These are phyloP conservation scores for Narthecium ossifragum DNA, from an alignment of 106 monocot species.

Conservation along the genomic window DNA sequence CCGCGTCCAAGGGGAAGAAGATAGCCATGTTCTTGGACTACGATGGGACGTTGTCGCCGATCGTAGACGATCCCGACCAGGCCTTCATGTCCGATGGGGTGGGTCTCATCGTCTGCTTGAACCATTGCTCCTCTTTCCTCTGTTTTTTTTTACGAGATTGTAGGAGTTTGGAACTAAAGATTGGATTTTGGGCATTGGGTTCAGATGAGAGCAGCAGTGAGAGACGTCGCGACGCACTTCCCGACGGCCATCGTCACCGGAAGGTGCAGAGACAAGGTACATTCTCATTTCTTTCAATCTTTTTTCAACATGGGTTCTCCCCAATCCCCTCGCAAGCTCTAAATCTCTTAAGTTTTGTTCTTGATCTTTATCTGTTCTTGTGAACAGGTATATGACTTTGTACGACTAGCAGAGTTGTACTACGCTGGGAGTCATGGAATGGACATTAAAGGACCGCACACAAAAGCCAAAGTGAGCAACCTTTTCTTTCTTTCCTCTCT, in stretches of 20 bases:
- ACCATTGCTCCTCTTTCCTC: neutral
- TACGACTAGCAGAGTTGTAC: conserved; percentile 59
- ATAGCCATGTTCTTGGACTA: conserved; percentile 40
- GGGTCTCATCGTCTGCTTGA: neutral
- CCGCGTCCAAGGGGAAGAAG: conserved; percentile 24
- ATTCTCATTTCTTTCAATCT: conserved; percentile 4
- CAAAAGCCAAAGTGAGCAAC: conserved; percentile 35
- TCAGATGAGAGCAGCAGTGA: conserved; percentile 75
- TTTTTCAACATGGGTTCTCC: neutral
- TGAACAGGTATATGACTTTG: conserved; percentile 61
- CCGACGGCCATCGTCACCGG: conserved; percentile 86
- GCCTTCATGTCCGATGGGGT: conserved; percentile 42
- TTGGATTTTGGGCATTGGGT: neutral
- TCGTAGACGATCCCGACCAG: conserved; percentile 33
- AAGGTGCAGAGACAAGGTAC: conserved; percentile 72
- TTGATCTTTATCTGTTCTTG: neutral
- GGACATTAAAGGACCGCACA: conserved; percentile 81
- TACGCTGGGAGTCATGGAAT: conserved; percentile 91
- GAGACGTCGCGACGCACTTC: conserved; percentile 47
- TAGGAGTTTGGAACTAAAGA: neutral
- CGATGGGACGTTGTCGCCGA: conserved; percentile 35
- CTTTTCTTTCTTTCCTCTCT: conserved; percentile 6
- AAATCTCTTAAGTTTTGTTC: neutral
- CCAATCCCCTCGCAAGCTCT: neutral
- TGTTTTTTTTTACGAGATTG: neutral